Percentiles rank a stretch among this genome's conserved stretches.
Evolutionary conservation across 1,284 basidiomycete genomes (phyloP).

Genomic region (Malassezia cuniculi): DNA sequence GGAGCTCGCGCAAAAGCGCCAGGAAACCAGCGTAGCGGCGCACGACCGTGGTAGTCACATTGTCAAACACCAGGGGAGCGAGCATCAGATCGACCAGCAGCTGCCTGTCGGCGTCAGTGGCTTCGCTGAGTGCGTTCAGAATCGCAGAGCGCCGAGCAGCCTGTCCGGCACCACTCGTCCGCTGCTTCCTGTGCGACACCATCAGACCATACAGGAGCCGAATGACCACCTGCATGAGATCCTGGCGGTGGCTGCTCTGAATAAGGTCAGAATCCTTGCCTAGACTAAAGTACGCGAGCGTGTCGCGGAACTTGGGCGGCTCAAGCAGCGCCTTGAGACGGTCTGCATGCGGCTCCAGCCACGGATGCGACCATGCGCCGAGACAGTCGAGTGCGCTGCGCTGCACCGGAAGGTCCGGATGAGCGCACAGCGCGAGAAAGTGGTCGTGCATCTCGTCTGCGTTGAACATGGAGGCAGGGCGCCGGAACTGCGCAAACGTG

Average conservation of each 20-base stretch:
- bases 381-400: slow-evolving; percentile 65
- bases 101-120: slow-evolving; percentile 60
- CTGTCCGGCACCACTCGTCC: slow-evolving; percentile 52
- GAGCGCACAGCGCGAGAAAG: slow-evolving; percentile 66
- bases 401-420: slow-evolving; percentile 72
- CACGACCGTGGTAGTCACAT: too few relatives aligned
- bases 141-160: slow-evolving; percentile 58
- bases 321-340: slow-evolving; percentile 64
- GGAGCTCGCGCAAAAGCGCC: slow-evolving; percentile 33
- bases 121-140: slow-evolving; percentile 59
- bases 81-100: slow-evolving; percentile 82
- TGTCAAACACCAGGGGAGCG: too few relatives aligned
- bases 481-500: slow-evolving; percentile 75
- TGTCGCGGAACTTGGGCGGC: slow-evolving; percentile 75
- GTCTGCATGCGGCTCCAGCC: slow-evolving; percentile 57
- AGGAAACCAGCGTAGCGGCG: slow-evolving; percentile 45
- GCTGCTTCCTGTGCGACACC: slow-evolving; percentile 64
- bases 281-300: slow-evolving; percentile 56
- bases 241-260: slow-evolving; percentile 55
- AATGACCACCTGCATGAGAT: slow-evolving; percentile 62
- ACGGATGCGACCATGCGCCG: slow-evolving; percentile 66
- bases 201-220: slow-evolving; percentile 78
- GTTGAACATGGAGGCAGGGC: slow-evolving; percentile 71
- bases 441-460: slow-evolving; percentile 57
- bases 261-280: slow-evolving; percentile 49